A percentile compares a stretch with the other conserved stretches of the same genome.
Conservation (phyloP, 306 rosid genomes). For the Corylus americana region DNA sequence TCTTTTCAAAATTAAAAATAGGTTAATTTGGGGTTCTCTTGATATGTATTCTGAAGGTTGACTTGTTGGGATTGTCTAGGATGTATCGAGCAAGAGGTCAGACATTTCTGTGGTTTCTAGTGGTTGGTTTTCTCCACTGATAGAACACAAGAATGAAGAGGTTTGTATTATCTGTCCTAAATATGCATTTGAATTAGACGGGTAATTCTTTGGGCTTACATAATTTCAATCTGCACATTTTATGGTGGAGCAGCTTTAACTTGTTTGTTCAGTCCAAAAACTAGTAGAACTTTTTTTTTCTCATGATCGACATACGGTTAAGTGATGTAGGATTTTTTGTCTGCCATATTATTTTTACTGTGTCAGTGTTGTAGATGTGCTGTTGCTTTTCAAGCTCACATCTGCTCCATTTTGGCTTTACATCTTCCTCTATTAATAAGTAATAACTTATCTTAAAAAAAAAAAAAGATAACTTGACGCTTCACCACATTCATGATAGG, state of each 20-base stretch:
- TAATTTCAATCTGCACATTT: not conserved
- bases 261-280: not conserved
- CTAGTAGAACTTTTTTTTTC: not conserved
- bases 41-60: conserved; percentile 41
- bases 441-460: no score
- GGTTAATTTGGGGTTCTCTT: conserved; percentile 27
- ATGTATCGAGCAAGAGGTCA: conserved; percentile 49
- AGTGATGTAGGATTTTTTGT: not conserved
- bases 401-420: conserved; percentile 45
- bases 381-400: conserved; percentile 29
- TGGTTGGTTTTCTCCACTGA: conserved; percentile 55
- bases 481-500: not conserved
- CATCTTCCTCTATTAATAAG: not conserved
- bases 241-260: not conserved
- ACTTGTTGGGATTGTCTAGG: conserved; percentile 64
- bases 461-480: not conserved
- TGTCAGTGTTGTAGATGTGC: conserved; percentile 45
- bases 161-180: conserved; percentile 42
- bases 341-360: not conserved
- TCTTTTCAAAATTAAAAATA: conserved; percentile 12
- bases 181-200: conserved; percentile 22
- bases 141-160: conserved; percentile 57
- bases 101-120: conserved; percentile 45
- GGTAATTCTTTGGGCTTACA: conserved; percentile 14
- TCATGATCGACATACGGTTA: not conserved